Percentiles rank a stretch among this genome's conserved stretches.
phyloP scores from a whole-genome alignment of 495 filamentous ascomycete species.

The Penicillium pancosmium region DNA sequence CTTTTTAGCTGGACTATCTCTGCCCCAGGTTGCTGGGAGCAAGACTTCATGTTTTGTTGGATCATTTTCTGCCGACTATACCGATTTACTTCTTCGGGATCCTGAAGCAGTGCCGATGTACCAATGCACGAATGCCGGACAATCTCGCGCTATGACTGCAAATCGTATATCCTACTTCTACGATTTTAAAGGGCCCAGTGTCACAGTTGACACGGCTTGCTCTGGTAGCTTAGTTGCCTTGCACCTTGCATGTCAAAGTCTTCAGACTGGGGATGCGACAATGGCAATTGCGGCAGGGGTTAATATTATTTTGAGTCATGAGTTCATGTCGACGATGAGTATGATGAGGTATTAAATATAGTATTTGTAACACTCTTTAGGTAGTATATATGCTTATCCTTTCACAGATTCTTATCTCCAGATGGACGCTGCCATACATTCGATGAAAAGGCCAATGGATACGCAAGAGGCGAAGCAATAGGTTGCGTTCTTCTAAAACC shows the following conservation, averaged over 20 bases:
- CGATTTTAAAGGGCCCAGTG: constrained; percentile 43
- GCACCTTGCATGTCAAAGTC: constrained; percentile 48
- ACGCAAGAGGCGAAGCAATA: constrained; percentile 36
- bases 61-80: constrained; percentile 34
- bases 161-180: constrained; percentile 50
- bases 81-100: constrained; percentile 33
- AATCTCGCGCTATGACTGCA: constrained; percentile 41
- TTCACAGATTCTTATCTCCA: constrained; percentile 28
- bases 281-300: constrained; percentile 40
- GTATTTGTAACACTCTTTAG: too few relatives aligned
- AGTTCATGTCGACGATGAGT: constrained; percentile 28
- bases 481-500: constrained; percentile 39
- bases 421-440: constrained; percentile 40
- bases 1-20: constrained; percentile 29
- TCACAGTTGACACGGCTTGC: constrained; percentile 58
- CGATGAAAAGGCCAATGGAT: constrained; percentile 38
- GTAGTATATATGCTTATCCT: background rate
- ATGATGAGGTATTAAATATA: constrained; percentile 22
- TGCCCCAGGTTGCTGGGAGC: constrained; percentile 42
- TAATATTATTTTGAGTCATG: constrained; percentile 35
- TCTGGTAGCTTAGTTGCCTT: constrained; percentile 53
- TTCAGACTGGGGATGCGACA: constrained; percentile 45
- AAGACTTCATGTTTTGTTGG: constrained; percentile 54
- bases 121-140: constrained; percentile 34
- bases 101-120: constrained; percentile 30